Evolutionary conservation across 768 basidiomycete species (phyloP).

Genomic region (Ramaria rubella): DNA sequence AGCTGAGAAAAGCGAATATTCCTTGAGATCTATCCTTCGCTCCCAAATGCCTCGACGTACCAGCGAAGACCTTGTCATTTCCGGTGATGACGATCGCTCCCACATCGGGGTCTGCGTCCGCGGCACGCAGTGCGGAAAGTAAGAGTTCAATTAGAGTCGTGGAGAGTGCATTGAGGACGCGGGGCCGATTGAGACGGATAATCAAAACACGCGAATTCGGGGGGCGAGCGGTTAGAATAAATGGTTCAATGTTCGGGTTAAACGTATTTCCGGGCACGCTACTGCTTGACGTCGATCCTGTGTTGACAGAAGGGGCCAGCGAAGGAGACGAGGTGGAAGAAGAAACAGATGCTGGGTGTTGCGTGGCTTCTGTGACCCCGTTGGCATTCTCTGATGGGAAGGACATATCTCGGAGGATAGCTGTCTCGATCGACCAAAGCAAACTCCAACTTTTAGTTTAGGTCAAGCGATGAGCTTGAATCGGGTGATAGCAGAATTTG

Average conservation of each 20-base stretch:
- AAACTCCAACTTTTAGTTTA: too few relatives aligned
- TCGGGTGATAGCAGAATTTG: too few relatives aligned
- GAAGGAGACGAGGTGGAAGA: neutral
- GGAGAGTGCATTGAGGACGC: constrained; percentile 33
- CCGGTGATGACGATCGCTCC: constrained; percentile 42
- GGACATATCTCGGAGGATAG: neutral
- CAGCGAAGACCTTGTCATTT: constrained; percentile 39
- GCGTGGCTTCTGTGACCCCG: neutral
- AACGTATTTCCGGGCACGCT: neutral
- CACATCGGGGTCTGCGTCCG: constrained; percentile 29
- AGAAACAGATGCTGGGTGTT: neutral
- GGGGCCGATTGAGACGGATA: constrained; percentile 29
- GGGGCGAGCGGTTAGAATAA: neutral
- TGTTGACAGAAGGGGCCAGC: neutral
- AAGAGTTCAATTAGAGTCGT: constrained; percentile 33
- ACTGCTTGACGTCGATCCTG: neutral
- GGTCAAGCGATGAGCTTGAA: too few relatives aligned
- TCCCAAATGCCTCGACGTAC: constrained; percentile 19
- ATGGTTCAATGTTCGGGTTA: neutral
- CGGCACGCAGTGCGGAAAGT: constrained; percentile 30
- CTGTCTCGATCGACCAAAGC: neutral
- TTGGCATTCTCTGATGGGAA: neutral
- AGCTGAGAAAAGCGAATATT: constrained; percentile 18
- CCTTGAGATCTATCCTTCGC: neutral
- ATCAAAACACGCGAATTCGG: constrained; percentile 11